Conservation (phyloP, 2,329 filamentous ascomycete species). For the Podosphaera xanthii region DNA sequence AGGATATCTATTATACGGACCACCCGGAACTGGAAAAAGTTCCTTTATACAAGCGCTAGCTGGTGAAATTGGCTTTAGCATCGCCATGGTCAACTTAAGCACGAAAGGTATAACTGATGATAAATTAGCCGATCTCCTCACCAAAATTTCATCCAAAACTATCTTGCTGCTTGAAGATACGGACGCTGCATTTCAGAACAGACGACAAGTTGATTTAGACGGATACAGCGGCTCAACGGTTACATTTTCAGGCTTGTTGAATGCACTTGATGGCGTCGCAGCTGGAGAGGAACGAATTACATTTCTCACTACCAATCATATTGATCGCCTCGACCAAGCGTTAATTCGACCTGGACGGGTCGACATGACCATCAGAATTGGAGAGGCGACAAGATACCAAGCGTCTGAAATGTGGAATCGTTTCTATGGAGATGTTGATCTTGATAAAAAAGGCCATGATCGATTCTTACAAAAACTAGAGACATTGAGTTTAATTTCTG, state of each 20-base stretch:
- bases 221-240: conserved; percentile 13
- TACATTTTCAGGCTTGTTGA: conserved; percentile 79
- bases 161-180: conserved; percentile 34
- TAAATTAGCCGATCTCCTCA: conserved; percentile 25
- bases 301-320: conserved; percentile 88
- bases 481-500: conserved; percentile 45
- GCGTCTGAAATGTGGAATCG: conserved; percentile 77
- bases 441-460: conserved; percentile 33
- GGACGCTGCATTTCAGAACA: conserved; percentile 24
- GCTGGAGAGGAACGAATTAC: conserved; percentile 85
- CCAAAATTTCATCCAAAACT: conserved; percentile 26
- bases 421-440: conserved; percentile 72
- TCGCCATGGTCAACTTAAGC: conserved; percentile 30
- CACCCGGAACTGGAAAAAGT: conserved; percentile 58
- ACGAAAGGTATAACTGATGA: conserved; percentile 33
- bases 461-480: conserved; percentile 50
- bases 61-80: conserved; percentile 32
- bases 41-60: conserved; percentile 92
- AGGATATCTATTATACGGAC: conserved; percentile 60
- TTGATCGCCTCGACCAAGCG: conserved; percentile 66
- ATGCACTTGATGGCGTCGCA: conserved; percentile 73
- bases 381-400: conserved; percentile 69
- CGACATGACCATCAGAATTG: conserved; percentile 78
- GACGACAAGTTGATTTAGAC: conserved; percentile 33
- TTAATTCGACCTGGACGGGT: conserved; percentile 78